Conservation (phyloP, 2,329 filamentous ascomycete genomes). For the Nigrospora osmanthi region DNA sequence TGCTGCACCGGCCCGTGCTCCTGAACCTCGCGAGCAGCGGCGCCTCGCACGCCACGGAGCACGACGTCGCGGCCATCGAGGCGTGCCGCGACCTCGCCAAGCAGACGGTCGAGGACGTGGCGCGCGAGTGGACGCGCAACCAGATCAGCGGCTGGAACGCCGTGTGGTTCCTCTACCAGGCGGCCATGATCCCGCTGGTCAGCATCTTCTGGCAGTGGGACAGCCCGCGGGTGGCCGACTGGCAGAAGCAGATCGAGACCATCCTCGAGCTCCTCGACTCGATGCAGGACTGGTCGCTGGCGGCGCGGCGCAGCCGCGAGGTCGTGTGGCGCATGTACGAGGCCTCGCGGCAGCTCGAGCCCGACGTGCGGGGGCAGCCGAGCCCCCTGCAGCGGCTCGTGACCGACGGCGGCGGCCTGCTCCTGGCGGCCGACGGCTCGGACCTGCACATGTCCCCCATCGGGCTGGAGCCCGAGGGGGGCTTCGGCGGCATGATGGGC, state of each 20-base stretch:
- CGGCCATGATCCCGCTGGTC: slow-evolving; percentile 70
- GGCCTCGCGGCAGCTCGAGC: slow-evolving; percentile 35
- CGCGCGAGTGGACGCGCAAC: slow-evolving; percentile 57
- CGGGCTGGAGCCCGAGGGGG: slow-evolving; percentile 39
- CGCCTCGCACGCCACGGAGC: slow-evolving; percentile 40
- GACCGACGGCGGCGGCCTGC: slow-evolving; percentile 26
- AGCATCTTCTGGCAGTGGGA: slow-evolving; percentile 63
- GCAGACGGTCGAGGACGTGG: slow-evolving; percentile 65
- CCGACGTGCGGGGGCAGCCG: slow-evolving; percentile 21
- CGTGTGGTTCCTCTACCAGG: slow-evolving; percentile 76
- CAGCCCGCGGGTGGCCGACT: slow-evolving; percentile 38
- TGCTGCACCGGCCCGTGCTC: slow-evolving; percentile 66
- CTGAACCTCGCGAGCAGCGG: slow-evolving; percentile 55
- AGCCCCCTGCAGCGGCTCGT: slow-evolving; percentile 22
- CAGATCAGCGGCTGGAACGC: slow-evolving; percentile 77
- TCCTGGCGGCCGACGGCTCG: slow-evolving; percentile 23
- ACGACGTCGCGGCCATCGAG: slow-evolving; percentile 61
- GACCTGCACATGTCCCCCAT: slow-evolving; percentile 44
- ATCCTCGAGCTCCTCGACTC: slow-evolving; percentile 53
- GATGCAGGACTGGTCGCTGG: slow-evolving; percentile 58
- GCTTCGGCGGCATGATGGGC: slow-evolving; percentile 37
- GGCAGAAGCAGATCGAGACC: slow-evolving; percentile 50
- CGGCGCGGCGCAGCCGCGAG: slow-evolving; percentile 54
- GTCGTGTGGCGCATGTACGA: slow-evolving; percentile 59
- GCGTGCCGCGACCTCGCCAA: slow-evolving; percentile 63